phyloP scores from a whole-genome alignment of 1,284 basidiomycete species.

The Cyathus olla region DNA sequence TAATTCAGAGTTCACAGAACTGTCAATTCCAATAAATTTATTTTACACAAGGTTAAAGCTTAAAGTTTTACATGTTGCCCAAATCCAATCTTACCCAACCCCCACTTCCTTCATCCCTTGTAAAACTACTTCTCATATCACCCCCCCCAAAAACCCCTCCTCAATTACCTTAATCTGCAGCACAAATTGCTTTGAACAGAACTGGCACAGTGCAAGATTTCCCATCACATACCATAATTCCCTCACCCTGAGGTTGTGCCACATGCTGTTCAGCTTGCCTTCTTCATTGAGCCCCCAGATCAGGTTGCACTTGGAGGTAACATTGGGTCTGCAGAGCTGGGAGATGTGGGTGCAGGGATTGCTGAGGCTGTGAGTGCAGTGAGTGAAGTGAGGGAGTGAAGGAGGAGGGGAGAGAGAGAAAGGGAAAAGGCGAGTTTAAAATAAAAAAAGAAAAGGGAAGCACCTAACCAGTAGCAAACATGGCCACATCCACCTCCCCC shows the following conservation, averaged over 20 bases:
- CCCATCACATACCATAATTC: constrained; percentile 71
- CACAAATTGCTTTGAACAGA: constrained; percentile 68
- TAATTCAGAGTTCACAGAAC: no score
- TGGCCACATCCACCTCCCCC: constrained; percentile 72
- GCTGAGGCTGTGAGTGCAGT: constrained; percentile 30
- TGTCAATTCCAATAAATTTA: no score
- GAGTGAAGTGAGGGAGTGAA: background rate
- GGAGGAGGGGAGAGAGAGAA: background rate
- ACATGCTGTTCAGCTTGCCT: constrained; percentile 65
- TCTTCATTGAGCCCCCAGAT: constrained; percentile 71
- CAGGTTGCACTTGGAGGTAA: constrained; percentile 54
- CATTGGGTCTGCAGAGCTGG: constrained; percentile 46
- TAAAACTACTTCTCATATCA: no score
- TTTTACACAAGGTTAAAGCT: no score
- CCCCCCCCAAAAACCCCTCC: constrained; percentile 63
- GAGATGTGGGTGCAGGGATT: constrained; percentile 46
- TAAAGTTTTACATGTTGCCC: no score
- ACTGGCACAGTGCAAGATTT: constrained; percentile 64
- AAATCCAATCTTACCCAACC: no score
- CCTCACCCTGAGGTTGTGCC: constrained; percentile 60
- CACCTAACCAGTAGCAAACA: constrained; percentile 75
- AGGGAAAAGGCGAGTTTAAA: no score
- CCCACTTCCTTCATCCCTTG: no score
- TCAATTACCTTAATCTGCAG: constrained; percentile 72
- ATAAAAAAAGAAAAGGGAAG: no score